Percentiles rank a stretch among this genome's conserved stretches.
These are phyloP conservation scores for Trametes villosa DNA, from an alignment of 768 basidiomycete genomes.

Conservation along the genomic window DNA sequence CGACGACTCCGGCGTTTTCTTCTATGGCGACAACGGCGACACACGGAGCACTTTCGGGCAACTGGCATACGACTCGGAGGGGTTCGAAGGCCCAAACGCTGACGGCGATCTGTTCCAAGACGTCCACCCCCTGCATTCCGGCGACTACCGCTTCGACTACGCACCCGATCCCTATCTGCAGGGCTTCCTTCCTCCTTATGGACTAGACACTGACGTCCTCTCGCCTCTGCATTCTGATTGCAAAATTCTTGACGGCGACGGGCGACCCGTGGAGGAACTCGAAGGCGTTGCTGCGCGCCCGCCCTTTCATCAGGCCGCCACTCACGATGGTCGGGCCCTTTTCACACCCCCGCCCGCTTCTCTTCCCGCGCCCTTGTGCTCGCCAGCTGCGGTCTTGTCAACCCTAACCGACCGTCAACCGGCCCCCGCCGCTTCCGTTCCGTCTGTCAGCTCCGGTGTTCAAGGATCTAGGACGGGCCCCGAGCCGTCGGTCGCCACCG, in stretches of 20 bases:
- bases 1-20: conserved; percentile 29
- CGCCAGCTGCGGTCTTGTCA: neutral
- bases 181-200: neutral
- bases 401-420: neutral
- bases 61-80: conserved; percentile 27
- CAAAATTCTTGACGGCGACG: neutral
- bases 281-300: neutral
- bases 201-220: neutral
- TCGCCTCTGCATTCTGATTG: neutral
- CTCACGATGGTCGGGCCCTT: neutral
- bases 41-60: conserved; percentile 8
- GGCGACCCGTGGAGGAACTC: neutral
- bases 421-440: neutral
- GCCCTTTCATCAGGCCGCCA: neutral
- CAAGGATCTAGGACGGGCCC: neutral
- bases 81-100: conserved; percentile 23
- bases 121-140: conserved; percentile 25
- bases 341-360: neutral
- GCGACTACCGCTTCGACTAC: neutral
- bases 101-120: conserved; percentile 30
- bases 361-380: neutral
- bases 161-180: neutral
- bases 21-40: neutral
- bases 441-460: neutral
- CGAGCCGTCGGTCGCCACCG: neutral